Percentiles rank a stretch among this genome's conserved stretches.
Evolutionary conservation across 805 yeast species (phyloP).

Genomic region (Starmera quercuum): DNA sequence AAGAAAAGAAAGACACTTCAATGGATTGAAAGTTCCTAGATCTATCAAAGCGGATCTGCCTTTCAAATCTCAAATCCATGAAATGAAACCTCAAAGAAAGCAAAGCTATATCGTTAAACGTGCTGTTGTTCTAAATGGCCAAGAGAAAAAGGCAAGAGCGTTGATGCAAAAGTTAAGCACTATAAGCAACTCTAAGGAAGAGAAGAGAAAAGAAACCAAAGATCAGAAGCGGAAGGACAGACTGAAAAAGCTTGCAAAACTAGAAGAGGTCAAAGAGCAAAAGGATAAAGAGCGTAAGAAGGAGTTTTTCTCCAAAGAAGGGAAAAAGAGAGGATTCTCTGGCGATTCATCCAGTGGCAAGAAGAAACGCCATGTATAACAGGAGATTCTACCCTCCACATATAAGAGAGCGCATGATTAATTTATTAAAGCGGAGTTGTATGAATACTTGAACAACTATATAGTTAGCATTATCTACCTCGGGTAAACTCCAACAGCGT

Average conservation of each 20-base stretch:
- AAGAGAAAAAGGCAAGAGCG: slow-evolving; percentile 88
- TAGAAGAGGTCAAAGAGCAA: slow-evolving; percentile 60
- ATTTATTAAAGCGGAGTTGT: too few relatives aligned
- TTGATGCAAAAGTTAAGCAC: slow-evolving; percentile 84
- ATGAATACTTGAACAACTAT: too few relatives aligned
- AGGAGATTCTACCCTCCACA: too few relatives aligned
- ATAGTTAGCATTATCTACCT: too few relatives aligned
- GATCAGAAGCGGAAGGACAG: slow-evolving; percentile 68
- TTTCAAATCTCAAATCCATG: slow-evolving; percentile 82
- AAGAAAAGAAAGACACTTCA: slow-evolving; percentile 77
- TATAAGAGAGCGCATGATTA: too few relatives aligned
- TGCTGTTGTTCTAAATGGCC: slow-evolving; percentile 89
- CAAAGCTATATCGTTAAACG: slow-evolving; percentile 79
- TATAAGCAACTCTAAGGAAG: slow-evolving; percentile 76
- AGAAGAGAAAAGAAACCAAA: slow-evolving; percentile 66
- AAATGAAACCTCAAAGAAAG: slow-evolving; percentile 82
- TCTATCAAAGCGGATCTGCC: slow-evolving; percentile 73
- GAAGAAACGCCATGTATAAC: too few relatives aligned
- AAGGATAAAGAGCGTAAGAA: slow-evolving; percentile 81
- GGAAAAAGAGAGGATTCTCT: slow-evolving; percentile 48
- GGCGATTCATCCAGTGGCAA: slow-evolving; percentile 19
- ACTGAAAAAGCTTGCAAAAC: slow-evolving; percentile 67
- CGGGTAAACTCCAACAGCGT: too few relatives aligned
- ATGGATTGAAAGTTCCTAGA: slow-evolving; percentile 81
- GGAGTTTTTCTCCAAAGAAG: slow-evolving; percentile 70